phyloP scores from a whole-genome alignment of 2,329 filamentous ascomycete species.

The Aspergillus fijiensis region DNA sequence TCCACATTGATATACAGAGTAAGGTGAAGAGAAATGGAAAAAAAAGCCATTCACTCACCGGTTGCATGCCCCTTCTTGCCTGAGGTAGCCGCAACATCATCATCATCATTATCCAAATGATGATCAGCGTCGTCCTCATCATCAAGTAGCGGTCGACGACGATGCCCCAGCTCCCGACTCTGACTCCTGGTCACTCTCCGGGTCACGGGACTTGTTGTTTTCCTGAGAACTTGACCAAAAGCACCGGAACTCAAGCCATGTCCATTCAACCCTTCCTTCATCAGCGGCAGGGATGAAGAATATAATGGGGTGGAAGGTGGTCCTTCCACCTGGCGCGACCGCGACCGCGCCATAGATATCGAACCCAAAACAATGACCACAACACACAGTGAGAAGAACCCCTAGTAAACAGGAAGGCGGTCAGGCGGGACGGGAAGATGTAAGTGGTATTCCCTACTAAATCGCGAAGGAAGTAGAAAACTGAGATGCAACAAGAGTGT shows the following conservation, averaged over 20 bases:
- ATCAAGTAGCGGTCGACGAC: constrained; percentile 1
- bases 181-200: constrained; percentile 39
- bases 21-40: neutral
- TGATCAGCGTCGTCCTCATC: constrained; percentile 1
- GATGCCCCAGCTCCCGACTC: constrained; percentile 35
- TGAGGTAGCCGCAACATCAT: neutral
- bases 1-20: neutral
- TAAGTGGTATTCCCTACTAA: neutral
- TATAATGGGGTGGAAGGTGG: neutral
- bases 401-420: neutral
- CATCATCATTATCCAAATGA: neutral
- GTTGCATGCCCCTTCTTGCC: neutral
- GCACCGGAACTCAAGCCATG: neutral
- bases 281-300: neutral
- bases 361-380: neutral
- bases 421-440: neutral
- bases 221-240: neutral
- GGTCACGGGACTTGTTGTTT: constrained; percentile 7
- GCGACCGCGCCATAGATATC: neutral
- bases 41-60: neutral
- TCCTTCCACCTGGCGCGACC: neutral
- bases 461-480: neutral
- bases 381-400: neutral
- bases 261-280: neutral
- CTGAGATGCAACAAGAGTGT: neutral